A percentile compares a stretch with the other conserved stretches of the same genome.
Conservation (phyloP, 345 rosid genomes). For the Pseudoturritis turrita region DNA sequence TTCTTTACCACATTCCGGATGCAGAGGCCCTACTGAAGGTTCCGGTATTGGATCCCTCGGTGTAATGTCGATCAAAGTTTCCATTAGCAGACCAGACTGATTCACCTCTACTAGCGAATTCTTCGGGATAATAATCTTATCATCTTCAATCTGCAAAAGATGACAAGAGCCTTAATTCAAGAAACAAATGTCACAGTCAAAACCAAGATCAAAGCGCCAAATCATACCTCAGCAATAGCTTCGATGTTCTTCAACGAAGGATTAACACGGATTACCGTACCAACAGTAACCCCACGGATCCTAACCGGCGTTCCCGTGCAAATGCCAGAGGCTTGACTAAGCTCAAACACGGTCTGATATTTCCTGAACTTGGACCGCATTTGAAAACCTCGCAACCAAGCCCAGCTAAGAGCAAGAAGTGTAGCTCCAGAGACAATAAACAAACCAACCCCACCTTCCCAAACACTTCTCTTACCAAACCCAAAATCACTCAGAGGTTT, state of each 20-base stretch:
- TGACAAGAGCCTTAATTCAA: neutral
- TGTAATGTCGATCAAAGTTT: constrained; percentile 87
- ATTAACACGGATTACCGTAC: constrained; percentile 78
- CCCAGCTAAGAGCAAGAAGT: constrained; percentile 78
- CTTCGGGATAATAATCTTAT: constrained; percentile 81
- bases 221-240: constrained; percentile 84
- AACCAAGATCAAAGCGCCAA: constrained; percentile 2
- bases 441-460: constrained; percentile 99
- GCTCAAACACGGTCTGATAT: constrained; percentile 77
- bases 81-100: constrained; percentile 98
- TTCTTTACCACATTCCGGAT: constrained; percentile 72
- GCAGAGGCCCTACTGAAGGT: constrained; percentile 76
- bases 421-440: constrained; percentile 87
- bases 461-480: constrained; percentile 80
- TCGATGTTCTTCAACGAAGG: constrained; percentile 90
- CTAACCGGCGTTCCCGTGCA: constrained; percentile 91
- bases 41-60: constrained; percentile 85
- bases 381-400: constrained; percentile 88
- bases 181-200: neutral
- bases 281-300: constrained; percentile 95
- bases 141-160: constrained; percentile 77
- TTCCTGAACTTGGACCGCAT: constrained; percentile 79
- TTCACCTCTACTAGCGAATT: constrained; percentile 91
- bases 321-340: constrained; percentile 81
- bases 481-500: constrained; percentile 89